These are phyloP conservation scores for Tylopilus felleus DNA, from an alignment of 768 basidiomycete genomes.

Conservation along the genomic window DNA sequence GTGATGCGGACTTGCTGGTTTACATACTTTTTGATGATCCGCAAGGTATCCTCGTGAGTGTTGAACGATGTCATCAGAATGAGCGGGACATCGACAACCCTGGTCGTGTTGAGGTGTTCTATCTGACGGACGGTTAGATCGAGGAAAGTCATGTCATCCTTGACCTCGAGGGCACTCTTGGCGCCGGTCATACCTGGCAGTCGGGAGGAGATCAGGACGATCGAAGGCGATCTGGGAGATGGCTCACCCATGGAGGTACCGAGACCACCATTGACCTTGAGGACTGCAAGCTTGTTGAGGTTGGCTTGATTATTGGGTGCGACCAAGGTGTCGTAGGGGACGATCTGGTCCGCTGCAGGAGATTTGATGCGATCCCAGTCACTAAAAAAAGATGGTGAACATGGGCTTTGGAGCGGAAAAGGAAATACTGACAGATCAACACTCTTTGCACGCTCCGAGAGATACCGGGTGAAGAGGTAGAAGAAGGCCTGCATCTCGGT, in stretches of 20 bases:
- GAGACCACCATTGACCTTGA: constrained; percentile 77
- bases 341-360: constrained; percentile 60
- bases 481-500: constrained; percentile 85
- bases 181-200: constrained; percentile 52
- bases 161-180: constrained; percentile 71
- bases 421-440: constrained; percentile 59
- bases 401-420: constrained; percentile 12
- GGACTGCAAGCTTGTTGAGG: constrained; percentile 69
- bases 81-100: constrained; percentile 68
- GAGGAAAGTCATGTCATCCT: constrained; percentile 69
- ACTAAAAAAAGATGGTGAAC: constrained; percentile 11
- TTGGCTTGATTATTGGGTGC: constrained; percentile 42
- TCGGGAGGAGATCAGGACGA: not conserved
- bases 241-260: constrained; percentile 59
- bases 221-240: not conserved
- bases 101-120: constrained; percentile 63
- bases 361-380: constrained; percentile 53
- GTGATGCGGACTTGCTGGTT: constrained; percentile 75
- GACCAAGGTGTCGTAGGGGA: constrained; percentile 53
- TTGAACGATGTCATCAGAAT: constrained; percentile 84
- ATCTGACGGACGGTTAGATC: constrained; percentile 63
- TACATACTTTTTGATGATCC: constrained; percentile 77
- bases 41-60: constrained; percentile 73
- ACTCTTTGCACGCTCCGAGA: constrained; percentile 62
- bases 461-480: constrained; percentile 77